Conservation (phyloP, 306 rosid species). For the Luffa acutangula region DNA sequence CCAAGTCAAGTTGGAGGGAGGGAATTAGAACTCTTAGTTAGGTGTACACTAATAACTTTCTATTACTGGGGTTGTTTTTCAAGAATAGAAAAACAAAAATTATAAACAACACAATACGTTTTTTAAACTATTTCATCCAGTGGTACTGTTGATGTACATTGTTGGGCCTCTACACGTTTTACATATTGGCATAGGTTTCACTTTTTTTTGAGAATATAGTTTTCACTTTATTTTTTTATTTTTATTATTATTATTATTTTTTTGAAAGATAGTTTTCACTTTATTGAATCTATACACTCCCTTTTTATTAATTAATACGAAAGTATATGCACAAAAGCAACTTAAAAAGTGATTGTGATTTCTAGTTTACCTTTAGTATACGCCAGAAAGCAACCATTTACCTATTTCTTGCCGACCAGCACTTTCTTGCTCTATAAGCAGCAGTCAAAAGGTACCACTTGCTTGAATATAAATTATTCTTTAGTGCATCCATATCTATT, state of each 20-base stretch:
- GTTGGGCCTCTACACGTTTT: background rate
- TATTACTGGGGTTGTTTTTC: background rate
- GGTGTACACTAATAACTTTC: background rate
- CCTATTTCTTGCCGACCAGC: background rate
- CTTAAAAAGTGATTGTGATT: background rate
- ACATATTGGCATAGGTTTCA: background rate
- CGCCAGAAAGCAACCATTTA: background rate
- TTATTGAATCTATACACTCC: too few relatives aligned
- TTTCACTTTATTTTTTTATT: background rate
- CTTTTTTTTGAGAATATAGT: background rate
- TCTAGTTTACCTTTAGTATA: background rate
- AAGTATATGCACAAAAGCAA: background rate
- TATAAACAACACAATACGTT: background rate
- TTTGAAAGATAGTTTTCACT: background rate
- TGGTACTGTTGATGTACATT: background rate
- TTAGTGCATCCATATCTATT: slow-evolving; percentile 1
- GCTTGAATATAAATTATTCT: background rate
- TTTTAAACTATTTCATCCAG: background rate
- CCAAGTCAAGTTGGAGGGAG: background rate
- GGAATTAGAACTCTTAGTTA: background rate
- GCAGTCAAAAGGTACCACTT: background rate
- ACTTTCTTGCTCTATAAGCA: background rate
- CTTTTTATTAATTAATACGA: background rate
- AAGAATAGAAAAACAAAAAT: background rate
- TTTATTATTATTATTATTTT: too few relatives aligned